A percentile compares a stretch with the other conserved stretches of the same genome.
These are phyloP conservation scores for Favolaschia claudopus DNA, from an alignment of 768 basidiomycete genomes.

Conservation along the genomic window DNA sequence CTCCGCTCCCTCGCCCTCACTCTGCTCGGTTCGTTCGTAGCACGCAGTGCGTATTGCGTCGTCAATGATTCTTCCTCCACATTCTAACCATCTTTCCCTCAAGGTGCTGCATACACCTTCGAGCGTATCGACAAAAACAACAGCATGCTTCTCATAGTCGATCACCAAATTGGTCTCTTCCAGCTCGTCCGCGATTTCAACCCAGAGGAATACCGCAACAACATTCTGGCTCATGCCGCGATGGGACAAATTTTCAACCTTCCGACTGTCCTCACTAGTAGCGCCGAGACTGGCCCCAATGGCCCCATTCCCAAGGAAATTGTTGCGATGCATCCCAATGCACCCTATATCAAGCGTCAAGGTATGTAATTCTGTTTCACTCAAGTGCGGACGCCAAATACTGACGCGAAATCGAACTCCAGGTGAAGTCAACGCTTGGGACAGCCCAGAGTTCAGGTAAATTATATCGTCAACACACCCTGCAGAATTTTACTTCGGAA, in stretches of 20 bases:
- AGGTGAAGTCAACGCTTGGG: constrained; percentile 63
- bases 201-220: constrained; percentile 49
- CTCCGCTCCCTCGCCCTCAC: constrained; percentile 6
- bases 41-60: too few relatives aligned
- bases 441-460: constrained; percentile 58
- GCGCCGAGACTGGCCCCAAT: constrained; percentile 53
- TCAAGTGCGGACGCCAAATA: too few relatives aligned
- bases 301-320: constrained; percentile 56
- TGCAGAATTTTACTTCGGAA: too few relatives aligned
- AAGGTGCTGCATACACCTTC: constrained; percentile 34
- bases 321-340: constrained; percentile 51
- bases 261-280: constrained; percentile 54
- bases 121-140: constrained; percentile 54
- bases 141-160: constrained; percentile 51
- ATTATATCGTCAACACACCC: too few relatives aligned
- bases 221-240: constrained; percentile 55
- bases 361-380: too few relatives aligned
- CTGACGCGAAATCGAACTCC: too few relatives aligned
- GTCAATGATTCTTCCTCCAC: too few relatives aligned
- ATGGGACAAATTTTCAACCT: constrained; percentile 53
- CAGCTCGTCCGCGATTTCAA: constrained; percentile 51
- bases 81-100: too few relatives aligned
- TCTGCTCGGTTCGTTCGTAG: constrained; percentile 7
- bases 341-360: constrained; percentile 52
- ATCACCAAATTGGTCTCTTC: constrained; percentile 58